These are phyloP conservation scores for Lecanoromycetidae sp. DNA, from an alignment of 2,329 filamentous ascomycete genomes.

Conservation along the genomic window DNA sequence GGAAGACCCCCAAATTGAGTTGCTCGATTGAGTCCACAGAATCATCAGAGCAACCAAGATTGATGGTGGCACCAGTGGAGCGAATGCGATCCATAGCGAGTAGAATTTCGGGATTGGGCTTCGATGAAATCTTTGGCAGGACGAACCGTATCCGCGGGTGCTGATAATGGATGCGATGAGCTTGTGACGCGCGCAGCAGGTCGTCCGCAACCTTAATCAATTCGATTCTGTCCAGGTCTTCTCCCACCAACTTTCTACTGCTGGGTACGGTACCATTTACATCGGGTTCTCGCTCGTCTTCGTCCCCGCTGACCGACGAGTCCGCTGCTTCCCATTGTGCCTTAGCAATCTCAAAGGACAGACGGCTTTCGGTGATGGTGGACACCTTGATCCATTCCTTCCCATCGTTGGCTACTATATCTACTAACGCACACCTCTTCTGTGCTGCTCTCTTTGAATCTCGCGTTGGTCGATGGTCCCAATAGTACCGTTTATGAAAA, in stretches of 20 bases:
- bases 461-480: constrained; percentile 23
- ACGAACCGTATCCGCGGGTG: constrained; percentile 49
- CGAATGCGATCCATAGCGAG: constrained; percentile 44
- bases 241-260: constrained; percentile 20
- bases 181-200: constrained; percentile 45
- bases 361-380: constrained; percentile 49
- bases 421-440: constrained; percentile 45
- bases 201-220: constrained; percentile 49
- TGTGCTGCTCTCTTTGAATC: constrained; percentile 23
- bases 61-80: constrained; percentile 35
- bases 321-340: constrained; percentile 47
- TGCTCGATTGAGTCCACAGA: background rate
- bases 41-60: constrained; percentile 18
- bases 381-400: constrained; percentile 58
- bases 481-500: constrained; percentile 47
- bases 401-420: constrained; percentile 52
- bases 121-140: constrained; percentile 45
- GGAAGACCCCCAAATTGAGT: constrained; percentile 19
- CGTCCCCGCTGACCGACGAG: constrained; percentile 37
- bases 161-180: constrained; percentile 46
- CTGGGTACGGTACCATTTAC: constrained; percentile 28
- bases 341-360: constrained; percentile 58
- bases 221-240: constrained; percentile 45
- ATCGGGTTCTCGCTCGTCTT: constrained; percentile 24
- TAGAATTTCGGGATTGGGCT: constrained; percentile 43